Evolutionary conservation across 73 alveolate species (phyloP), one percentile per base, ranked within the genome.

Genomic region (Urostyla sp.): DNA sequence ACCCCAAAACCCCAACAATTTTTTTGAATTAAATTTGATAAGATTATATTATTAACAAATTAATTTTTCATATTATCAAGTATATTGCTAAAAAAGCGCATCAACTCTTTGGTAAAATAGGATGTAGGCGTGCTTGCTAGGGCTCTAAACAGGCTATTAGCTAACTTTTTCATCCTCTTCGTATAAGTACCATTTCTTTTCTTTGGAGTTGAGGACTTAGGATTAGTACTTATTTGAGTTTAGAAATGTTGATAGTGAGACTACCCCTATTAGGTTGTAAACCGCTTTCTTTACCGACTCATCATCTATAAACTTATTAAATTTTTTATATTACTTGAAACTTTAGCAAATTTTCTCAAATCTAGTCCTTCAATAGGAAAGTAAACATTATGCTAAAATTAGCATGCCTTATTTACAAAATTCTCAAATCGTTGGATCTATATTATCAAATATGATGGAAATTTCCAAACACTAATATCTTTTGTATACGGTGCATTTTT

Each of bases 401-500:
- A 32, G 49, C 59, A 40, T 24, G 73, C 57, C 34, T 35, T 40
- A 35, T 61, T 36, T 8, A 37, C 60, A 28, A 67, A 66, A 27
- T 35, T 69, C 28, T 73, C 80, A 54, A 81, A 81, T 20, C 91
- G 45, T 8, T 81, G 37, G 10, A 69, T 38, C 59, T 67, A 24
- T 20, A 69, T 52, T 8, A 81, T 73, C 40, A 81, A 48, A 24
- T 53, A 37, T 53, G 52, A 69, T 16, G 91, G 91, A 50, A 81
- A 51, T 27, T 38, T 69, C 74, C 72, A 72, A 36, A 81, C 53
- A 37, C 61, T 51, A 15, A 81, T 30, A 8, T 76, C 54, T 35
- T 81, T 81, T 32, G 38, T 72, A 56, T 81, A 72, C 18, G 91
- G 85, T 13, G 91, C 69, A 34, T 81, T 78, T 40, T 51, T 51